phyloP scores from a whole-genome alignment of 176 grass and related monocot species.

The Chloris gayana region DNA sequence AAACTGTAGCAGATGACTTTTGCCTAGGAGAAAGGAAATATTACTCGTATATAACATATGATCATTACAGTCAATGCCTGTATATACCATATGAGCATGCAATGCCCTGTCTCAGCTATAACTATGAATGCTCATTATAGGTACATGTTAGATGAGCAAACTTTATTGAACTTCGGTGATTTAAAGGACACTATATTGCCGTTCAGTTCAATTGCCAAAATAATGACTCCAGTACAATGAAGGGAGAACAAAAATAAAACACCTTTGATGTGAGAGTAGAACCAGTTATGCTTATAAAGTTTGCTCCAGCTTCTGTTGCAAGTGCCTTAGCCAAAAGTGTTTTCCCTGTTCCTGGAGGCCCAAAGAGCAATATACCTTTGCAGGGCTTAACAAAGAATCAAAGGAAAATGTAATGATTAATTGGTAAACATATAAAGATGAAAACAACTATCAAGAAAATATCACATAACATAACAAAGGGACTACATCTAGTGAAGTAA shows the following conservation, averaged over 20 bases:
- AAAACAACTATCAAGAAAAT: constrained; percentile 10
- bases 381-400: constrained; percentile 69
- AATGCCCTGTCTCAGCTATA: not conserved
- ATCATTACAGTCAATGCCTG: not conserved
- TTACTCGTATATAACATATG: constrained; percentile 17
- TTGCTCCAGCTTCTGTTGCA: constrained; percentile 96
- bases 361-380: constrained; percentile 98
- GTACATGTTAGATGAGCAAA: constrained; percentile 7
- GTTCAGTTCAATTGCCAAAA: constrained; percentile 17
- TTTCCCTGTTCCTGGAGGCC: constrained; percentile 96
- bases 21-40: constrained; percentile 21
- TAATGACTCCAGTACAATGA: constrained; percentile 6
- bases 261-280: constrained; percentile 95
- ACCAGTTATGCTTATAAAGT: constrained; percentile 91
- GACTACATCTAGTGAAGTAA: constrained; percentile 11
- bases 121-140: constrained; percentile 7
- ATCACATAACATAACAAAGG: not conserved
- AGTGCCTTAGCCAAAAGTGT: constrained; percentile 98
- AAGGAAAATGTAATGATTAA: constrained; percentile 3
- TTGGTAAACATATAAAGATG: constrained; percentile 9
- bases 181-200: constrained; percentile 3
- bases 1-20: constrained; percentile 1
- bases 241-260: constrained; percentile 19
- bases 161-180: not conserved
- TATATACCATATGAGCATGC: too few species aligned